phyloP scores from a whole-genome alignment of 2,329 filamentous ascomycete genomes.

The Orbilia oligospora region DNA sequence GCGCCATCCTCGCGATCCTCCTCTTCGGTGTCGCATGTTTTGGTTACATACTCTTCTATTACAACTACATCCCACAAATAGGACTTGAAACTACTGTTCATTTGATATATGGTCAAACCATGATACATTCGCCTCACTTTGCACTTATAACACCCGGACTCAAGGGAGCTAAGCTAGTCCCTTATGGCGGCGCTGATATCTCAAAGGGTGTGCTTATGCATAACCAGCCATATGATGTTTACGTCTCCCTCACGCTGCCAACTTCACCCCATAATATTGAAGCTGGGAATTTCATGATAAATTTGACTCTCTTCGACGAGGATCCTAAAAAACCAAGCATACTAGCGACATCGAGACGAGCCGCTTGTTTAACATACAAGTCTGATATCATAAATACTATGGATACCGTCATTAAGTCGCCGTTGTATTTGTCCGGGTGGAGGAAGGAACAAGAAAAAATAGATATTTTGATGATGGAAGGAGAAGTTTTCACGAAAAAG shows the following conservation, averaged over 20 bases:
- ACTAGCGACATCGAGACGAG: slow-evolving; percentile 77
- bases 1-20: slow-evolving; percentile 69
- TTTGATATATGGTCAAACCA: slow-evolving; percentile 75
- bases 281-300: slow-evolving; percentile 95
- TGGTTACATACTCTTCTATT: slow-evolving; percentile 78
- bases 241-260: slow-evolving; percentile 81
- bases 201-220: slow-evolving; percentile 73
- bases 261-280: slow-evolving; percentile 81
- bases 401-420: slow-evolving; percentile 61
- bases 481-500: slow-evolving; percentile 41
- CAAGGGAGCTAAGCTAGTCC: slow-evolving; percentile 64
- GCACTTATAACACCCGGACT: slow-evolving; percentile 24
- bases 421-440: slow-evolving; percentile 61
- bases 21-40: slow-evolving; percentile 74
- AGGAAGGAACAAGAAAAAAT: slow-evolving; percentile 61
- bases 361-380: slow-evolving; percentile 83
- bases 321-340: slow-evolving; percentile 67
- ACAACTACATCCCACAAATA: slow-evolving; percentile 77
- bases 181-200: slow-evolving; percentile 72
- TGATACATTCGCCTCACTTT: slow-evolving; percentile 29
- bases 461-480: slow-evolving; percentile 60
- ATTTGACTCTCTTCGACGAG: slow-evolving; percentile 76
- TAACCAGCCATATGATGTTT: slow-evolving; percentile 87
- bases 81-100: slow-evolving; percentile 75
- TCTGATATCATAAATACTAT: slow-evolving; percentile 74